A percentile compares a stretch with the other conserved stretches of the same genome.
phyloP scores from a whole-genome alignment of 73 alveolate species.

The Paramecium octaurelia region DNA sequence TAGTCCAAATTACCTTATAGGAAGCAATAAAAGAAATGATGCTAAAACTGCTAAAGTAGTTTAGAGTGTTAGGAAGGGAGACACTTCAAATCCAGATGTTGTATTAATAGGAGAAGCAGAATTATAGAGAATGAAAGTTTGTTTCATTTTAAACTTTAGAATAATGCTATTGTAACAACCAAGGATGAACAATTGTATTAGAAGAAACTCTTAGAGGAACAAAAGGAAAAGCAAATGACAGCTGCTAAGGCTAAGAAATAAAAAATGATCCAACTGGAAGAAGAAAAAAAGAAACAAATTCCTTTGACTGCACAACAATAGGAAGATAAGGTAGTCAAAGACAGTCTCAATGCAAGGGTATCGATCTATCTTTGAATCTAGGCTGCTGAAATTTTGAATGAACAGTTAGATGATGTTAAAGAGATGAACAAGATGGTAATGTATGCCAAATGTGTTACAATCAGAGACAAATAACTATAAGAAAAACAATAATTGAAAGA shows the following conservation, averaged over 20 bases:
- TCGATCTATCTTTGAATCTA: not conserved
- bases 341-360: slow-evolving; percentile 20
- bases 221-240: slow-evolving; percentile 59
- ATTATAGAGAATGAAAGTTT: slow-evolving; percentile 59
- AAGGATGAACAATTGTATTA: slow-evolving; percentile 53
- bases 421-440: slow-evolving; percentile 80
- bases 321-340: slow-evolving; percentile 61
- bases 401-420: slow-evolving; percentile 77
- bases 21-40: slow-evolving; percentile 30
- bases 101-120: slow-evolving; percentile 59
- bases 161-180: slow-evolving; percentile 52
- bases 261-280: slow-evolving; percentile 60
- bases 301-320: slow-evolving; percentile 36
- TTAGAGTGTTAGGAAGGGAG: slow-evolving; percentile 54
- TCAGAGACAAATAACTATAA: slow-evolving; percentile 73
- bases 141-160: not conserved
- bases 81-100: slow-evolving; percentile 55
- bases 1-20: not conserved
- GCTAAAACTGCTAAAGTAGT: slow-evolving; percentile 11
- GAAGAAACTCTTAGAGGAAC: slow-evolving; percentile 57
- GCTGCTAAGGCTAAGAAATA: slow-evolving; percentile 63
- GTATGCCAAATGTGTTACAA: slow-evolving; percentile 78
- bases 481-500: slow-evolving; percentile 73
- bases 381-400: slow-evolving; percentile 70
- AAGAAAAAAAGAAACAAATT: slow-evolving; percentile 57